Conservation (phyloP, 805 yeast species). For the Candida sonorensis region DNA sequence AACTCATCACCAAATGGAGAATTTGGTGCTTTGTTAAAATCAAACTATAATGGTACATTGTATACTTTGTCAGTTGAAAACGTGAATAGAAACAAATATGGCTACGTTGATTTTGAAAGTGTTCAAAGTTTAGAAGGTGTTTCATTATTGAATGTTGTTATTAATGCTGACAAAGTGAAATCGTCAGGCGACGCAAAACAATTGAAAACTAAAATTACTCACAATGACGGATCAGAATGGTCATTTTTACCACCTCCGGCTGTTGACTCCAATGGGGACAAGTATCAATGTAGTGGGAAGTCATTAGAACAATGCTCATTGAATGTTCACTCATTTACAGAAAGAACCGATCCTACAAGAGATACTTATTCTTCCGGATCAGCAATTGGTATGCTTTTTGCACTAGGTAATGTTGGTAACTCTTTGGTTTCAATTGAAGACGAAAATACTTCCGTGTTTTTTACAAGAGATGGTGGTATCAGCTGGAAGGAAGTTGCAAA, state of each 20-base stretch:
- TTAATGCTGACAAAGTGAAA: conserved; percentile 40
- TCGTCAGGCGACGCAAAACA: conserved; percentile 34
- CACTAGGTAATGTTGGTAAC: conserved; percentile 89
- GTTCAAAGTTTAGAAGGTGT: conserved; percentile 83
- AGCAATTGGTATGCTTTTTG: conserved; percentile 83
- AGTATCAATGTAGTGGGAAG: conserved; percentile 41
- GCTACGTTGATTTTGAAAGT: conserved; percentile 86
- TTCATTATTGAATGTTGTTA: conserved; percentile 63
- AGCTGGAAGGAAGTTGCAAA: conserved; percentile 77
- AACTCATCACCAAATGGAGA: conserved; percentile 42
- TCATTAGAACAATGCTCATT: conserved; percentile 62
- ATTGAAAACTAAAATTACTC: conserved; percentile 68
- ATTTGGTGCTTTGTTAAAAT: conserved; percentile 75
- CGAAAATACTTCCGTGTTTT: conserved; percentile 50
- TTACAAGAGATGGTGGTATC: conserved; percentile 86
- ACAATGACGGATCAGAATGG: conserved; percentile 93
- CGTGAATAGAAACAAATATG: conserved; percentile 68
- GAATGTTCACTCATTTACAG: conserved; percentile 87
- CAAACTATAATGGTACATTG: conserved; percentile 87
- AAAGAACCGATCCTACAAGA: conserved; percentile 62
- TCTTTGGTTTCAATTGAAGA: conserved; percentile 37
- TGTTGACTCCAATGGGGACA: conserved; percentile 52
- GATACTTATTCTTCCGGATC: conserved; percentile 85
- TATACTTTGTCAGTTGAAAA: conserved; percentile 60
- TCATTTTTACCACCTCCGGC: conserved; percentile 60